These are phyloP conservation scores for Hortiboletus flavorubellus DNA, from an alignment of 768 basidiomycete species.

Conservation along the genomic window DNA sequence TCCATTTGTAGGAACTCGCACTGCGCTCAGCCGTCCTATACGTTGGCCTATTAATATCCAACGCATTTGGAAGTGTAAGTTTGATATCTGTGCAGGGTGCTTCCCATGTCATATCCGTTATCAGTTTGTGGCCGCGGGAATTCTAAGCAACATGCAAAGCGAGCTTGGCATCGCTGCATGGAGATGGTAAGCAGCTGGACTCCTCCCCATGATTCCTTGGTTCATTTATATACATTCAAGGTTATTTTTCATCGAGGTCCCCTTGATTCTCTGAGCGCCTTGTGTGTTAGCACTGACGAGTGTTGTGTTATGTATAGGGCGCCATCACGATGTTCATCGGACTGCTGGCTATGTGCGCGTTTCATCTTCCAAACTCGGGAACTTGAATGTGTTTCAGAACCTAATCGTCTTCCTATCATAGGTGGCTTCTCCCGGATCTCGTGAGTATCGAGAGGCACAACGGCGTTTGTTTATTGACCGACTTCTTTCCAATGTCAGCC, in stretches of 20 bases:
- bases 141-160: conserved; percentile 67
- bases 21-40: conserved; percentile 61
- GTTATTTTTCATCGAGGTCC: conserved; percentile 69
- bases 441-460: conserved; percentile 33
- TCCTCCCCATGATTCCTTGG: not conserved
- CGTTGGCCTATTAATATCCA: conserved; percentile 57
- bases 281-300: not conserved
- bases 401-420: conserved; percentile 18
- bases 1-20: conserved; percentile 50
- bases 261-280: not conserved
- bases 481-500: conserved; percentile 37
- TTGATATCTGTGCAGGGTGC: not conserved
- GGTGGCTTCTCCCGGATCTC: conserved; percentile 58
- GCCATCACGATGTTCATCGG: conserved; percentile 60
- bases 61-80: conserved; percentile 63
- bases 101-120: not conserved
- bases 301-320: conserved; percentile 38
- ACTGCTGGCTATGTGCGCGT: conserved; percentile 45
- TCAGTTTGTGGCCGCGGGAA: conserved; percentile 72
- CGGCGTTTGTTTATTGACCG: not conserved
- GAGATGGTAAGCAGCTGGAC: conserved; percentile 51
- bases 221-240: conserved; percentile 28
- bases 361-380: not conserved
- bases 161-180: conserved; percentile 63
- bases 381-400: not conserved